Base-by-base conservation (phyloP, 1,284 basidiomycete species). In the Malassezia slooffiae region DNA sequence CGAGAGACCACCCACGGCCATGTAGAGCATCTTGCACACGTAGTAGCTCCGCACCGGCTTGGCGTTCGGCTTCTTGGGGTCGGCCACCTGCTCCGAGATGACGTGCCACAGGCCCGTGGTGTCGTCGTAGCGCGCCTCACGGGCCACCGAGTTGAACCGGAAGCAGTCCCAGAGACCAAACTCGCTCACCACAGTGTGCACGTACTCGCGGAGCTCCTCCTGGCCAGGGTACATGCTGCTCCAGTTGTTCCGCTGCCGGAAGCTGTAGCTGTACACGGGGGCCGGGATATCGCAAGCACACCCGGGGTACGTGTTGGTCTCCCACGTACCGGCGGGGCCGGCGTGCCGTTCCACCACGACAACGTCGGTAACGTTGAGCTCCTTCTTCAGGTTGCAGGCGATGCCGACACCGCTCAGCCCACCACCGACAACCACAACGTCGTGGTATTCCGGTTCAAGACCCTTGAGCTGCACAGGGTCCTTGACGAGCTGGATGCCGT, bases 251-350 rank as follows among this genome's bases (percentile, higher is more conserved):
- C 61, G 63, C 45, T 62, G 61, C n/a, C 47, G 50, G 34, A 68
- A 68, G 9, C 57, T 60, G 35, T 55, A 64, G 15, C 58, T 62
- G 54, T 69, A 69, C 38, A 69, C 57, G n/a, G 61, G 50, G 1
- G 59, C 57, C 5, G 66, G 66, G 4, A 69, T 58, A 30, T 67
- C 65, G 35, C 62, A 65, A 0, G 56, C 64, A 30, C 54, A 55
- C 11, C 58, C 60, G 0, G 66, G 66, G 38, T 69, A 62, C 11
- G 50, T 47, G 45, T 63, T 63, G 38, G 48, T 48, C 19, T 57
- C 55, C 61, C 61, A 63, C 0, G 58, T 61, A 4, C 59, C 61
- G 2, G 57, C 48, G 3, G 52, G 53, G 15, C 55, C 57, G 2
- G 38, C 43, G 9, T 42, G 30, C 9, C 45, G 41, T 23, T 63